These are phyloP conservation scores for Datisca glomerata DNA, from an alignment of 306 rosid genomes.

Conservation along the genomic window DNA sequence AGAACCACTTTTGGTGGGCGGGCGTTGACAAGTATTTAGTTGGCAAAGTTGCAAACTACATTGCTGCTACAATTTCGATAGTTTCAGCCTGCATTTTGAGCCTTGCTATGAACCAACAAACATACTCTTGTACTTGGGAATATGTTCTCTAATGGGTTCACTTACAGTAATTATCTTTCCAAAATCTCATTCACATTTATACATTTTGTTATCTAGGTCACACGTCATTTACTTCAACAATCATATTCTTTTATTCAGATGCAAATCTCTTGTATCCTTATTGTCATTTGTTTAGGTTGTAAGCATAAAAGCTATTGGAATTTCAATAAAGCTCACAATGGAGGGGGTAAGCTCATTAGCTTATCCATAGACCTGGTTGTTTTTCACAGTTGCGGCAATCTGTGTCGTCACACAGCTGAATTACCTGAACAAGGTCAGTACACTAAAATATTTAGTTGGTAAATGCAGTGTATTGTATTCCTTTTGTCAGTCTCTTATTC, in stretches of 20 bases:
- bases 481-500: too few species aligned
- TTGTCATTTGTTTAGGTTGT: too few species aligned
- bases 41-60: too few species aligned
- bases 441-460: background rate
- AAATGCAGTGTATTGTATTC: background rate
- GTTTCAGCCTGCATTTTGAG: slow-evolving; percentile 74
- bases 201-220: slow-evolving; percentile 1
- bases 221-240: background rate
- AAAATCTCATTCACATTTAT: background rate
- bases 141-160: slow-evolving; percentile 84
- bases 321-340: slow-evolving; percentile 79
- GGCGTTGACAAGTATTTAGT: slow-evolving; percentile 88
- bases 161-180: slow-evolving; percentile 50
- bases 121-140: slow-evolving; percentile 78
- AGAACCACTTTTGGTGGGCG: slow-evolving; percentile 98
- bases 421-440: slow-evolving; percentile 88
- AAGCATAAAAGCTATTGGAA: slow-evolving; percentile 94
- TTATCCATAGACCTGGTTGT: slow-evolving; percentile 94
- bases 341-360: slow-evolving; percentile 75
- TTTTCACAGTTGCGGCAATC: slow-evolving; percentile 57
- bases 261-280: too few species aligned
- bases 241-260: slow-evolving; percentile 25
- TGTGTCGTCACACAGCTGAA: slow-evolving; percentile 82
- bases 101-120: slow-evolving; percentile 72
- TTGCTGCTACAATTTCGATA: slow-evolving; percentile 43